Base-by-base conservation (phyloP, 768 basidiomycete genomes). In the Kwoniella botswanensis region DNA sequence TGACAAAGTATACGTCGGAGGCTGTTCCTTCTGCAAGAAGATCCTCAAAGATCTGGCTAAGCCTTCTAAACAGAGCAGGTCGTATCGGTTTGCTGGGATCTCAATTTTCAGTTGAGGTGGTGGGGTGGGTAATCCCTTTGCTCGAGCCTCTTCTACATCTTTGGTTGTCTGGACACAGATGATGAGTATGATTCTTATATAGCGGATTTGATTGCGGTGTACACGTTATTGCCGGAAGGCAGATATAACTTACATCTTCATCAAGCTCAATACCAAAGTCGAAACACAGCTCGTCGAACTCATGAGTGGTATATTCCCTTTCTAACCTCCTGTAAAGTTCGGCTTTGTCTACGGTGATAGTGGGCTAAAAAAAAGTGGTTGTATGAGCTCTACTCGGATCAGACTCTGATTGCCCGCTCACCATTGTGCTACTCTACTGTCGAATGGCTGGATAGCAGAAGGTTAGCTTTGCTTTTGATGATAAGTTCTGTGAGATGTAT, bases 71-170 rank as follows among this genome's bases (percentile, higher is more conserved):
- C 97, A 99, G 64, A 99, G 88, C 21, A 99, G 88, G 85, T 99
- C 97, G 80, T 98, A 98, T 90, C 94, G 90, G 84, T 99, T 99
- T n/a, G 97, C 97, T 56, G 97, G 95, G 55, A 98, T 88, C 84
- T 99, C 97, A 77, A 99, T 97, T 88, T 98, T 99, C 77, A 99
- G 86, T 92, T 97, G 93, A 90, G 98, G 79, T 29, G 71, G 90
- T 79, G 92, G 93, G 41, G 92, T 88, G 59, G 93, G 92, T 68
- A 93, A 86, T 11, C 93, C 93, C 75, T 92, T 91, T 84, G 90
- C 92, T 76, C 88, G 89, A 57, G 90, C 89, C 56, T 88, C 91
- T 79, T 93, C 89, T 44, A 94, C 93, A 74, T 93, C 92, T 76
- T 89, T 88, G 0, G 94, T 96, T 26, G 94, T 98, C 94, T 97